phyloP scores from a whole-genome alignment of 1,284 basidiomycete species.

The Apiotrichum akiyoshidainum region DNA sequence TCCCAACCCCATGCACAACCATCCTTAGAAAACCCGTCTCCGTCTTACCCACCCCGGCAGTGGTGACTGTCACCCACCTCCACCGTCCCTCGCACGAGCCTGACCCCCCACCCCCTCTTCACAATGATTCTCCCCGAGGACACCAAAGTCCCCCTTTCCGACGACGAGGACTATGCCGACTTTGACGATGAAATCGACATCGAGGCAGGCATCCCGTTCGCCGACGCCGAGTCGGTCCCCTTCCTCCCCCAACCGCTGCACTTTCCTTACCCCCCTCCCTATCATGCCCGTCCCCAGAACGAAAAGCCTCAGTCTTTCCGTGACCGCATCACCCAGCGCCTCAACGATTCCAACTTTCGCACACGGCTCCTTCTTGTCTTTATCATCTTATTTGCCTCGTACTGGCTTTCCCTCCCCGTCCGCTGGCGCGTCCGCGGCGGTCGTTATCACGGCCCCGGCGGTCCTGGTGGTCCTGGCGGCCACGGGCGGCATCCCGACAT shows the following conservation, averaged over 20 bases:
- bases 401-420: neutral
- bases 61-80: too few relatives aligned
- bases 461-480: neutral
- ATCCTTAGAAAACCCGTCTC: neutral
- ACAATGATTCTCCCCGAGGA: slow-evolving; percentile 26
- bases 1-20: neutral
- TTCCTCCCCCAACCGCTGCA: neutral
- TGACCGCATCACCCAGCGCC: neutral
- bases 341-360: neutral
- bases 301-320: neutral
- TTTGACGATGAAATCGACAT: slow-evolving; percentile 12
- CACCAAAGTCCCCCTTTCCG: slow-evolving; percentile 21
- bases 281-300: neutral
- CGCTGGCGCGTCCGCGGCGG: neutral
- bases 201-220: neutral
- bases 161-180: slow-evolving; percentile 19
- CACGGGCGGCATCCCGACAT: neutral
- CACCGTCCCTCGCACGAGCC: neutral
- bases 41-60: neutral
- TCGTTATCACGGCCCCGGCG: neutral
- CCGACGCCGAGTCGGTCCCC: neutral
- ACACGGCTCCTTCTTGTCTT: neutral
- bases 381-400: neutral
- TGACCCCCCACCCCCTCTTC: neutral
- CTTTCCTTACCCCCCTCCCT: slow-evolving; percentile 2